A percentile compares a stretch with the other conserved stretches of the same genome.
phyloP scores from a whole-genome alignment of 176 grass and related monocot genomes.

The Carex pumila region DNA sequence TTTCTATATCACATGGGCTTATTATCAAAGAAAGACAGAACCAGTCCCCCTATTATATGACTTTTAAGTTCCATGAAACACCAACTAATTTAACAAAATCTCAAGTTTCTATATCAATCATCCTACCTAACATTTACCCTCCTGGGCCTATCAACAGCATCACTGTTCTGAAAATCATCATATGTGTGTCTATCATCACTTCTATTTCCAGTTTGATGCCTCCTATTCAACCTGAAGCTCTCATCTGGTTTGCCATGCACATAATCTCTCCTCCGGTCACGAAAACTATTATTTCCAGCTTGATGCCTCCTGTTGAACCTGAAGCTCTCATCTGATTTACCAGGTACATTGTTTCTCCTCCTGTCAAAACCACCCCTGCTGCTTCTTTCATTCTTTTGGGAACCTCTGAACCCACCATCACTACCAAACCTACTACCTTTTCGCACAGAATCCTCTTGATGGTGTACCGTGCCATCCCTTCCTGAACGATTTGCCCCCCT shows the following conservation, averaged over 20 bases:
- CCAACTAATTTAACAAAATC: not conserved
- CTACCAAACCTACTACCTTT: constrained; percentile 1
- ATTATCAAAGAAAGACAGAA: not conserved
- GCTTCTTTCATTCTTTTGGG: constrained; percentile 7
- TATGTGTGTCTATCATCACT: constrained; percentile 13
- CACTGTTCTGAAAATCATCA: constrained; percentile 8
- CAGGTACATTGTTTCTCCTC: not conserved
- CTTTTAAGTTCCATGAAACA: not conserved
- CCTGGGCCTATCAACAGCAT: constrained; percentile 23
- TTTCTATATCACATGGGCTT: not conserved
- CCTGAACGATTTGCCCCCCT: not conserved
- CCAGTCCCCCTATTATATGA: not conserved
- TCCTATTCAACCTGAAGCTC: not conserved
- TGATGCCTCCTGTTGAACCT: too few species aligned
- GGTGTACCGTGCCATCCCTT: constrained; percentile 3
- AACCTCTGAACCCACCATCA: constrained; percentile 12
- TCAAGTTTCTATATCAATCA: not conserved
- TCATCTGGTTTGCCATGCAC: not conserved
- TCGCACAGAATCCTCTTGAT: constrained; percentile 5
- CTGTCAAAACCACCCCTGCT: constrained; percentile 32
- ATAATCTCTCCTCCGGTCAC: constrained; percentile 24
- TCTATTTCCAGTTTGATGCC: constrained; percentile 14
- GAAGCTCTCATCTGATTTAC: not conserved
- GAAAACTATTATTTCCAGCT: constrained; percentile 12
- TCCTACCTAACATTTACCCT: constrained; percentile 27